These are phyloP conservation scores for Rhynchospora tenuis DNA, from an alignment of 176 grass and related monocot genomes.

Conservation along the genomic window DNA sequence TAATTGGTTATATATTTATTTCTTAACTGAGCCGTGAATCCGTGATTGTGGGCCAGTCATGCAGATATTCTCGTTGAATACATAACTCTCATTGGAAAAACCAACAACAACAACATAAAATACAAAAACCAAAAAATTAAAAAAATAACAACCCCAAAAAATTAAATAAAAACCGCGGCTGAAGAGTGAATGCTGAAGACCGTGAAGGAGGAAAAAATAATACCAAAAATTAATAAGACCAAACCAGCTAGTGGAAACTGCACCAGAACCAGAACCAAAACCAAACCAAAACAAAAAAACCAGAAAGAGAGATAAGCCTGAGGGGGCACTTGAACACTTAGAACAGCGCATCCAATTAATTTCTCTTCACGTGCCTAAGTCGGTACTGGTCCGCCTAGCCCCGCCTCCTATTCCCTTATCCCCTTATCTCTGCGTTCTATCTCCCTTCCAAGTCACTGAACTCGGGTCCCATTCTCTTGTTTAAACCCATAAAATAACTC, in stretches of 20 bases:
- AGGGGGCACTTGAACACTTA: neutral
- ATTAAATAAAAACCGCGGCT: neutral
- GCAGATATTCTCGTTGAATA: conserved; percentile 22
- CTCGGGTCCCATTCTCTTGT: neutral
- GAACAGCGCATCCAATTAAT: conserved; percentile 53
- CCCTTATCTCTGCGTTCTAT: neutral
- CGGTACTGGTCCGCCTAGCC: neutral
- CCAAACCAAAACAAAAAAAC: too few relatives aligned
- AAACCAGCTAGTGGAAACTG: neutral
- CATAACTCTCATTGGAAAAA: neutral
- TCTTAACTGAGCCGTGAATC: neutral
- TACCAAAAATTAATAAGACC: neutral
- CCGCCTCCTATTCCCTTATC: neutral
- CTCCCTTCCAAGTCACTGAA: neutral
- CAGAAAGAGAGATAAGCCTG: neutral
- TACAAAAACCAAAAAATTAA: neutral
- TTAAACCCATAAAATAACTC: neutral
- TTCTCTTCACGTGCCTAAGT: conserved; percentile 51
- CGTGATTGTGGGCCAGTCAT: conserved; percentile 10
- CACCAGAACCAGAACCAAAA: neutral
- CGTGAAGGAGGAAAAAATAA: too few relatives aligned
- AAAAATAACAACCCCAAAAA: neutral
- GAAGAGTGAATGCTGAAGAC: neutral
- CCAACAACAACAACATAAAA: neutral
- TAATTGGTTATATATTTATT: neutral